Base-by-base conservation (phyloP, 2,329 filamentous ascomycete genomes). In the Fusarium veterinarium region DNA sequence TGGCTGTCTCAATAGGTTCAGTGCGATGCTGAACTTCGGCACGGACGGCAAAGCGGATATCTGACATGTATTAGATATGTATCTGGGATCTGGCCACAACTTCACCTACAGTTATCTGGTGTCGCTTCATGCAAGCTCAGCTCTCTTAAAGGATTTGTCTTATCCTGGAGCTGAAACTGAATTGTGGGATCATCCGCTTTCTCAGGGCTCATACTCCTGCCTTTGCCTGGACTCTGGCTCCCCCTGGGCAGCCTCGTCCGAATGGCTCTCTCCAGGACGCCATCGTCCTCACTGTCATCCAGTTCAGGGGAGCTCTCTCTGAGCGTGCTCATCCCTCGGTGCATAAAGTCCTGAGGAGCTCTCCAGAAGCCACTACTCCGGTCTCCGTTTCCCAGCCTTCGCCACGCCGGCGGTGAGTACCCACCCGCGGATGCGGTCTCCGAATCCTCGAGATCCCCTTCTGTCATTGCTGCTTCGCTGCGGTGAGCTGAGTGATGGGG, bases 1-100 rank as follows among this genome's bases (percentile, higher is more conserved):
- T 86, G 48, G 89, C 87, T 23, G 92, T 88, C 78, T 97, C 93
- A 75, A 97, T 92, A 19, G 93, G 94, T 78, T 95, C 94, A 51
- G 92, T 93, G 62, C 93, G 90, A 79, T 97, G 95, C 78, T 95
- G 93, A 35, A 97, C 93, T 84, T 97, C 95, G 69, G 95, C 93
- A 76, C 93, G 91, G 69, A 97, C 88, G 57, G 93, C 93, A 82
- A 98, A 95, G 73, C 95, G 93, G 77, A 97, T 93, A 83, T 95
- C 94, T 96, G 20, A 81, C 44, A 30, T 20, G 25, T 55, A 48
- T 75, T 61, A 71, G 60, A 61, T 41, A 42, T 25, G 30, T 20
- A 37, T 49, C 25, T 25, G 44, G 14, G 35, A 40, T 25, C 16
- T 56, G 38, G 51, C 8, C 41, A 49, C 17, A n/a, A 25, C 14